A percentile compares a stretch with the other conserved stretches of the same genome.
phyloP scores from a whole-genome alignment of 1,284 basidiomycete species.

The Leccinum insigne region DNA sequence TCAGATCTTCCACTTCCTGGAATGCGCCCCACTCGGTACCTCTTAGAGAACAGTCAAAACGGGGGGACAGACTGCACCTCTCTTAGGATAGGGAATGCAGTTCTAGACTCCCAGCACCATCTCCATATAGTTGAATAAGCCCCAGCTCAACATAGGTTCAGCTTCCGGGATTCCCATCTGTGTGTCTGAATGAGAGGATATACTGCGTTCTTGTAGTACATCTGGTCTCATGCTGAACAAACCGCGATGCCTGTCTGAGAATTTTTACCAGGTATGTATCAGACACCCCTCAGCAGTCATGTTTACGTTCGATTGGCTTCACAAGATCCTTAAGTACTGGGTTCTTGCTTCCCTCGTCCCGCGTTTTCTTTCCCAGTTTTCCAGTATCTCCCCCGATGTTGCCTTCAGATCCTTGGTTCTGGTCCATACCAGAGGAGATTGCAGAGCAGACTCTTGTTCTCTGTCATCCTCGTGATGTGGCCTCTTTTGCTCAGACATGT shows the following conservation, averaged over 20 bases:
- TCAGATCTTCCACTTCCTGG: not conserved
- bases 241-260: not conserved
- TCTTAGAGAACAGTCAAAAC: not conserved
- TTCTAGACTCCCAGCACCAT: not conserved
- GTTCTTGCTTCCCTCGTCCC: not conserved
- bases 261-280: not conserved
- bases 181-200: not conserved
- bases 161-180: conserved; percentile 6
- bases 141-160: not conserved
- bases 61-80: not conserved
- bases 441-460: conserved; percentile 53
- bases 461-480: conserved; percentile 54
- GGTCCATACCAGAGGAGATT: conserved; percentile 53
- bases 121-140: not conserved
- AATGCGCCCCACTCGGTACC: not conserved
- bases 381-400: conserved; percentile 7
- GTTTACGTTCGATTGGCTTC: not conserved
- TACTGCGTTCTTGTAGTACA: not conserved
- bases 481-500: conserved; percentile 56
- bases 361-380: not conserved
- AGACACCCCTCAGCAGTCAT: not conserved
- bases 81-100: not conserved
- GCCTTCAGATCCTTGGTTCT: conserved; percentile 14
- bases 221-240: not conserved
- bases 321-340: not conserved